These are phyloP conservation scores for Medicago arabica DNA, from an alignment of 306 rosid genomes.

Conservation along the genomic window DNA sequence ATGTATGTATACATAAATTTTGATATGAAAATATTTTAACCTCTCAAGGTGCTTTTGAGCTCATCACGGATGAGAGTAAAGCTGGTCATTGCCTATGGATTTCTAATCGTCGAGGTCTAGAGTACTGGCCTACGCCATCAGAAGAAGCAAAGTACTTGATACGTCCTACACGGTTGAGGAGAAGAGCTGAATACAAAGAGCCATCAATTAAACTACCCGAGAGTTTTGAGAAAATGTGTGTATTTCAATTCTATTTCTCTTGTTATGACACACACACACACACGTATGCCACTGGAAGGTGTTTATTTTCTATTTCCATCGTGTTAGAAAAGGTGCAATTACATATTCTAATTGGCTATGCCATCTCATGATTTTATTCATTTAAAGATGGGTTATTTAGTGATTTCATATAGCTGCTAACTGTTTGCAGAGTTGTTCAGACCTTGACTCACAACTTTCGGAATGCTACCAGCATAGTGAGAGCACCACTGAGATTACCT, in stretches of 20 bases:
- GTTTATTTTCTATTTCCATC: slow-evolving; percentile 31
- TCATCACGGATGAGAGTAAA: slow-evolving; percentile 81
- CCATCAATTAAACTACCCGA: slow-evolving; percentile 66
- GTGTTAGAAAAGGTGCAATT: slow-evolving; percentile 27
- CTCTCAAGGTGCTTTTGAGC: slow-evolving; percentile 81
- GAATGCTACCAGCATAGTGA: slow-evolving; percentile 74
- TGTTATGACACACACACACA: background rate
- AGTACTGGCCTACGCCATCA: slow-evolving; percentile 88
- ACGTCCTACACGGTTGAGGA: slow-evolving; percentile 48
- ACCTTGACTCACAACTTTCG: slow-evolving; percentile 89
- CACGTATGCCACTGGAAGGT: slow-evolving; percentile 28
- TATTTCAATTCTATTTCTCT: slow-evolving; percentile 35
- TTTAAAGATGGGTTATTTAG: slow-evolving; percentile 33
- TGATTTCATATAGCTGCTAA: slow-evolving; percentile 36
- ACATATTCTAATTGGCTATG: slow-evolving; percentile 25
- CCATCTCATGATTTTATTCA: slow-evolving; percentile 33
- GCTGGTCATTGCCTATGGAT: slow-evolving; percentile 97
- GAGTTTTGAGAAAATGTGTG: slow-evolving; percentile 86
- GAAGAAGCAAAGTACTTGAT: slow-evolving; percentile 71
- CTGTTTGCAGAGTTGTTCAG: slow-evolving; percentile 84
- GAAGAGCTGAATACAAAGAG: slow-evolving; percentile 53
- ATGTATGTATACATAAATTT: slow-evolving; percentile 15
- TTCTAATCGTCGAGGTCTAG: slow-evolving; percentile 87
- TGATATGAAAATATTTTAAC: slow-evolving; percentile 44
- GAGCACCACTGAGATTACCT: slow-evolving; percentile 72